Evolutionary conservation across 1,284 basidiomycete species (phyloP), one percentile per base, ranked within the genome.

Genomic region (Melampsora larici-populina): DNA sequence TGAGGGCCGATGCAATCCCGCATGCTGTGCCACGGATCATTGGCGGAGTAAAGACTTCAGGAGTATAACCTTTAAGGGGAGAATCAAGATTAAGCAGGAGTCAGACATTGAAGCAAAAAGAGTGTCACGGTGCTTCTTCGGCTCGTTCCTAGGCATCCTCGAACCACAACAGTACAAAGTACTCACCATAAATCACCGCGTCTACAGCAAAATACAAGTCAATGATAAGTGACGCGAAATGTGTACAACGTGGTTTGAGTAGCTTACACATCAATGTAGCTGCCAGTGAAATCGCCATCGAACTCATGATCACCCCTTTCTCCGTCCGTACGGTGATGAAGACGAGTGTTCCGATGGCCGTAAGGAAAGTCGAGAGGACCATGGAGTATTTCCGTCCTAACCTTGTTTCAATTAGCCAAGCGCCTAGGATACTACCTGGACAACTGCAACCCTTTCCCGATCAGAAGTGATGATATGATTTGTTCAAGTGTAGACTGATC

Each of bases 1-100:
- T 94, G 0, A 96, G 84, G 3, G 93, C 93, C 1, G 93, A 93
- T 0, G 94, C 93, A 70, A 93, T 92, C 0, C 94, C 94, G 81
- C 92, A 92, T 0, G 93, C 94, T 8, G 93, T 95, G 31, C 94
- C 94, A 79, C 94, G 88, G 7, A 94, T 92, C 87, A 72, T 21
- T 24, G 66, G 63, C 18, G 74, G 49, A 40, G 65, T 31, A 51
- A 77, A 77, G 21, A 77, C 74, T 70, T 77, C 74, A 13, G 74
- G 74, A 4, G 74, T 69, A 51, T 77, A 77, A 36, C 74, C 73
- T 75, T 43, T 58, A 60, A 58, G 43, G 21, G 65, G 40, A 33
- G 26, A 21, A 17, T 29, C 43, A 43, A 43, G 43, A 11, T 11
- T 13, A 15, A 43, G 43, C 43, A 2, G 15, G 43, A 43, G 43